Base-by-base conservation (phyloP, 306 rosid genomes). In the Castanea mollissima region DNA sequence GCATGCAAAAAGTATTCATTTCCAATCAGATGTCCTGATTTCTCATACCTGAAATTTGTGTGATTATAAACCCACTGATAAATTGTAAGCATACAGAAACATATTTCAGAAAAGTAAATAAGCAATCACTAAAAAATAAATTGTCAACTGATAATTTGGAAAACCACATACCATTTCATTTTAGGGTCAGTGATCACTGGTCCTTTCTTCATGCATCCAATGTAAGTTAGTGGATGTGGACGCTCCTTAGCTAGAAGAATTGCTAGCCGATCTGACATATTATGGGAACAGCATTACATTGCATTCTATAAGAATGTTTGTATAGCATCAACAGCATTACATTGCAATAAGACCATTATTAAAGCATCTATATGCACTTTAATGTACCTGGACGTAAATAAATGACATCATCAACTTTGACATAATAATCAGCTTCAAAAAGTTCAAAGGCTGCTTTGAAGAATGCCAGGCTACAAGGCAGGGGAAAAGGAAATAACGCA, bases 181-280 rank as follows among this genome's bases (percentile, higher is more conserved):
- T 83, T 83, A 3, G 81, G 81, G 73, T 80, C 79, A 54, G 81
- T 82, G 21, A 86, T 64, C 54, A 85, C 88, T 69, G 84, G 87
- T 6, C 86, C 86, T 71, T 85, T 85, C 79, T 85, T 85, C 83
- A 85, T 85, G 81, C 88, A 85, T 18, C 88, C 88, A 16, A 82
- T 85, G 78, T 85, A 85, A 51, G 83, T 81, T 49, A 46, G 75
- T 70, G 83, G 27, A 71, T 81, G 74, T 2, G 81, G 41, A 27
- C 86, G 80, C 68, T 82, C 86, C 76, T 85, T 78, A 19, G 81
- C 88, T 10, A 85, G 81, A 78, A 81, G 78, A 62, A 76, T 81
- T 6, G 86, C 83, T 16, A 82, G 75, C 55, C 85, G 80, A 70
- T 85, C 86, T 85, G 81, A 74, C 35, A 80, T 75, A 56, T 71